These are phyloP conservation scores for Henckelia pumila DNA, from an alignment of 257 asterid genomes.

Conservation along the genomic window DNA sequence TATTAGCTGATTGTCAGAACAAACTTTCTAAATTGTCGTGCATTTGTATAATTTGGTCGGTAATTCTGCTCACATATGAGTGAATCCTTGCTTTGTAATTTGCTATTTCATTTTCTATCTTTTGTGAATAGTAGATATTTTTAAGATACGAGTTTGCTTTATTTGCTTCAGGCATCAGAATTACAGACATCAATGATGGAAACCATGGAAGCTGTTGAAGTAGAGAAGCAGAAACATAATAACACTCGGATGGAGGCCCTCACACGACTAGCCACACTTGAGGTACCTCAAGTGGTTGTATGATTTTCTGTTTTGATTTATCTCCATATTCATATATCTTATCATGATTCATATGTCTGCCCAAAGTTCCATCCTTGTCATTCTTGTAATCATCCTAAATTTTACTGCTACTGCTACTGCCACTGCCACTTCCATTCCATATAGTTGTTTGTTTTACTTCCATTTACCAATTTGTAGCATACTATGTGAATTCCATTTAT, in stretches of 20 bases:
- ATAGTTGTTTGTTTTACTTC: constrained; percentile 2
- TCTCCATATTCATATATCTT: constrained; percentile 5
- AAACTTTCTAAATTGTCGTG: constrained; percentile 3
- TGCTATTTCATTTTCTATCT: constrained; percentile 1
- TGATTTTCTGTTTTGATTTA: constrained; percentile 19
- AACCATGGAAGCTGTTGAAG: constrained; percentile 91
- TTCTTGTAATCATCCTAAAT: constrained; percentile 5
- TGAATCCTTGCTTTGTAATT: constrained; percentile 9
- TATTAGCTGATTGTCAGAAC: not conserved
- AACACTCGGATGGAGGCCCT: constrained; percentile 92
- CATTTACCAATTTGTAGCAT: constrained; percentile 9
- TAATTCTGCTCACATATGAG: constrained; percentile 15
- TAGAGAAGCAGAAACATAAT: constrained; percentile 93
- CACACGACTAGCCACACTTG: constrained; percentile 68
- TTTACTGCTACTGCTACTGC: constrained; percentile 13
- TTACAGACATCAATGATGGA: constrained; percentile 90
- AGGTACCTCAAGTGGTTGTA: constrained; percentile 42
- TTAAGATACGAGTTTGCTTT: constrained; percentile 14
- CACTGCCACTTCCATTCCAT: not conserved
- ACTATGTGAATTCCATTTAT: constrained; percentile 10
- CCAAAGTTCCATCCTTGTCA: constrained; percentile 13
- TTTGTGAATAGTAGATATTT: constrained; percentile 18
- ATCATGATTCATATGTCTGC: constrained; percentile 22
- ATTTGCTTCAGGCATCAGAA: constrained; percentile 71
- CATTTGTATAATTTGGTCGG: constrained; percentile 5